A percentile compares a stretch with the other conserved stretches of the same genome.
These are phyloP conservation scores for Fusarium floridanum DNA, from an alignment of 2,329 filamentous ascomycete species.

Conservation along the genomic window DNA sequence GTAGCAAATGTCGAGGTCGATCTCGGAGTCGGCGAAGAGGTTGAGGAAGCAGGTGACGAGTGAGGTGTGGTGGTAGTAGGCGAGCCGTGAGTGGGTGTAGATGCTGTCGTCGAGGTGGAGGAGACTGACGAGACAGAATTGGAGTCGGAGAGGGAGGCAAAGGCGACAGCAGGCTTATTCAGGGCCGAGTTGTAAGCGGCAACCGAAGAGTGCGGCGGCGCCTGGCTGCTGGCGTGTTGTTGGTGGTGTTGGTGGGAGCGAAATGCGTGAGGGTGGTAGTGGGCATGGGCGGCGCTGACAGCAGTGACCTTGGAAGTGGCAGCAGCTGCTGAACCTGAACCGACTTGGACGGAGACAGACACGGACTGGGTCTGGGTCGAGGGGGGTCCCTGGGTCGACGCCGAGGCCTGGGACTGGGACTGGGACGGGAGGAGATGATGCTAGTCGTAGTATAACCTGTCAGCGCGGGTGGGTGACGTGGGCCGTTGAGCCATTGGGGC, in stretches of 20 bases:
- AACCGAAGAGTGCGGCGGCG: slow-evolving; percentile 36
- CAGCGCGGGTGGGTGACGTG: slow-evolving; percentile 47
- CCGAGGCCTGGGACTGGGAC: slow-evolving; percentile 19
- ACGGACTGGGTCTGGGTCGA: not conserved
- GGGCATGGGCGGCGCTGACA: slow-evolving; percentile 13
- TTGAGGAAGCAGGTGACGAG: slow-evolving; percentile 38
- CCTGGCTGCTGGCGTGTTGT: slow-evolving; percentile 37
- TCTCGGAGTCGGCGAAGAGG: slow-evolving; percentile 40
- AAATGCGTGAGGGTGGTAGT: slow-evolving; percentile 36
- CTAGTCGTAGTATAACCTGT: slow-evolving; percentile 40
- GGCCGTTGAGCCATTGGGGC: slow-evolving; percentile 42
- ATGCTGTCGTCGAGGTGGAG: slow-evolving; percentile 34
- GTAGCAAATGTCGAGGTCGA: slow-evolving; percentile 35
- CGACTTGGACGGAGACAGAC: not conserved
- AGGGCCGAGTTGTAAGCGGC: slow-evolving; percentile 39
- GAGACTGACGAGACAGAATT: slow-evolving; percentile 39
- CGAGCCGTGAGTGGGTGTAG: slow-evolving; percentile 34
- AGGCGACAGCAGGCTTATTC: slow-evolving; percentile 41
- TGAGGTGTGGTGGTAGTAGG: slow-evolving; percentile 33
- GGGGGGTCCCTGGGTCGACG: slow-evolving; percentile 26
- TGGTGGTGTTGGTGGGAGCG: slow-evolving; percentile 35
- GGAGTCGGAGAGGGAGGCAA: slow-evolving; percentile 35
- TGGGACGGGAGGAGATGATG: slow-evolving; percentile 38
- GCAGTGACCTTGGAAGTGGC: slow-evolving; percentile 16
- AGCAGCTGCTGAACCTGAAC: slow-evolving; percentile 33